phyloP scores from a whole-genome alignment of 2,329 filamentous ascomycete genomes.

The Hymenoscyphus scutula region DNA sequence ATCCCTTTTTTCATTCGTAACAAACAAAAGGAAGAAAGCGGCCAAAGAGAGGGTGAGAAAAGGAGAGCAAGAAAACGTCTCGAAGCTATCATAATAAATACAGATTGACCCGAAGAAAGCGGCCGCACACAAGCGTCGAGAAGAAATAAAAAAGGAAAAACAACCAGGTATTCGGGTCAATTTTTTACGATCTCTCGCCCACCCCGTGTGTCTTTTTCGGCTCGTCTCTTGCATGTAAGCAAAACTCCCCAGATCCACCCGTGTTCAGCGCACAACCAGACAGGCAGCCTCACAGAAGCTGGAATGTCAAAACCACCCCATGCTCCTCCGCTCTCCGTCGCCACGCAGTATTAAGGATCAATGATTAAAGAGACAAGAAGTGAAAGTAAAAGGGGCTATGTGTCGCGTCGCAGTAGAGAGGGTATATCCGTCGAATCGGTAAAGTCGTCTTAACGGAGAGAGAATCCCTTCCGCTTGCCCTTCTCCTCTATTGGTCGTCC shows the following conservation, averaged over 20 bases:
- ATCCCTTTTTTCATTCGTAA: conserved; percentile 32
- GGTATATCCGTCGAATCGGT: conserved; percentile 26
- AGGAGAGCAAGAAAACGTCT: conserved; percentile 29
- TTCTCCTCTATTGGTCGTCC: conserved; percentile 96
- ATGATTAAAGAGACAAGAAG: conserved; percentile 38
- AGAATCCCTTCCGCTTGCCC: conserved; percentile 99
- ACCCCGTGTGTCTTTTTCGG: conserved; percentile 22
- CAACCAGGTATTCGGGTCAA: conserved; percentile 19
- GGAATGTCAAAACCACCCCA: conserved; percentile 28
- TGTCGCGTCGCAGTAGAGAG: conserved; percentile 29
- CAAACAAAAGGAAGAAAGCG: conserved; percentile 28
- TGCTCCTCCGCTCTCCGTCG: conserved; percentile 25
- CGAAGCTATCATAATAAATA: conserved; percentile 36
- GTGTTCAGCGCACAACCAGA: conserved; percentile 23
- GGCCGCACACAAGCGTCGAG: conserved; percentile 14
- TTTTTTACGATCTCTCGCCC: conserved; percentile 28
- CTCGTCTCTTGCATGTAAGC: conserved; percentile 19
- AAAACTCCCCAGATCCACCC: conserved; percentile 30
- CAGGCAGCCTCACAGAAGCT: conserved; percentile 34
- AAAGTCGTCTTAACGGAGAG: conserved; percentile 70
- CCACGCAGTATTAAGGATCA: conserved; percentile 35
- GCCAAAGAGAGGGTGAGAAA: conserved; percentile 27
- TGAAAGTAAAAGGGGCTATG: conserved; percentile 33
- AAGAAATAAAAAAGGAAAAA: conserved; percentile 21
- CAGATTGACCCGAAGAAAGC: conserved; percentile 31